Evolutionary conservation across 2,329 filamentous ascomycete species (phyloP).

Genomic region (Colletotrichum kahawae): DNA sequence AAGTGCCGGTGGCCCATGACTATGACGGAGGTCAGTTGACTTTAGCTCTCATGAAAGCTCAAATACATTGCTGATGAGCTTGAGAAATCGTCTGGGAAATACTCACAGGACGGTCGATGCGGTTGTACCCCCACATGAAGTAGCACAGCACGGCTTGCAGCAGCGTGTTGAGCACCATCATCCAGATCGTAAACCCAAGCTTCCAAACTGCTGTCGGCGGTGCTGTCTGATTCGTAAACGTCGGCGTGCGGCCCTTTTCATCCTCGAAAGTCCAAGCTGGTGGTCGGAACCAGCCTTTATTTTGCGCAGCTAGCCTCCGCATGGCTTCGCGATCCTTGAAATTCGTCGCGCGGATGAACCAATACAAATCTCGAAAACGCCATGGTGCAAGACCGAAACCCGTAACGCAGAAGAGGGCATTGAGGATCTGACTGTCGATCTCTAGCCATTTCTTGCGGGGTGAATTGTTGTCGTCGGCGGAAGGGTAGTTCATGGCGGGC

Average conservation of each 20-base stretch:
- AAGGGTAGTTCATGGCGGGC: conserved; percentile 24
- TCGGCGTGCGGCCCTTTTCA: conserved; percentile 12
- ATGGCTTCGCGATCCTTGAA: conserved; percentile 25
- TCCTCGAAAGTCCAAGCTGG: conserved; percentile 26
- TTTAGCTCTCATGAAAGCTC: neutral
- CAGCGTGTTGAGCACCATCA: conserved; percentile 29
- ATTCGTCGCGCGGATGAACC: conserved; percentile 23
- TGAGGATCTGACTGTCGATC: conserved; percentile 38
- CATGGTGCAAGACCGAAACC: conserved; percentile 85
- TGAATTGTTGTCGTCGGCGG: conserved; percentile 21
- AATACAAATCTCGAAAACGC: conserved; percentile 38
- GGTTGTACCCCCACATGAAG: conserved; percentile 31
- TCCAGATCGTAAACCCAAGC: conserved; percentile 28
- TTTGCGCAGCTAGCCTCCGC: conserved; percentile 25
- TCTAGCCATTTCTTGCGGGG: conserved; percentile 25
- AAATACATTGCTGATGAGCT: neutral
- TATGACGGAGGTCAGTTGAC: neutral
- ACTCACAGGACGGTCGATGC: conserved; percentile 28
- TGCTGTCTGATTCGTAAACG: conserved; percentile 24
- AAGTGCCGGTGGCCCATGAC: conserved; percentile 28
- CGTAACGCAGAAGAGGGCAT: conserved; percentile 84
- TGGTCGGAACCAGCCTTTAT: conserved; percentile 31
- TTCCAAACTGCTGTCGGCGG: conserved; percentile 29
- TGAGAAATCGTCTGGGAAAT: neutral
- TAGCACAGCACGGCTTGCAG: conserved; percentile 27